Evolutionary conservation across 306 rosid genomes (phyloP).

Genomic region (Acmispon strigosus): DNA sequence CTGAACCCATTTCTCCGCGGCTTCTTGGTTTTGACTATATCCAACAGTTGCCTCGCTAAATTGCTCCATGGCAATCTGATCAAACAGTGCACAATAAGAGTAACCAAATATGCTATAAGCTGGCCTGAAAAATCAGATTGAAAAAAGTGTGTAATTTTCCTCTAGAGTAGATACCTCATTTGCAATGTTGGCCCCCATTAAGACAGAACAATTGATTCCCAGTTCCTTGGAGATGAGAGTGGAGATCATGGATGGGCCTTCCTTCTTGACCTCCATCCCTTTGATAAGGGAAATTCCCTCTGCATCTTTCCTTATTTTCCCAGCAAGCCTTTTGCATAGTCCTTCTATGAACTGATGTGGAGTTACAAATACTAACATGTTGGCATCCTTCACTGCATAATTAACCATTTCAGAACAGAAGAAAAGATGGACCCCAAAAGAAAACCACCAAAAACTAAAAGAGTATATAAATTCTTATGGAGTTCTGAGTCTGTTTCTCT

Average conservation of each 20-base stretch:
- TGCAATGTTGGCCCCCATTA: constrained; percentile 96
- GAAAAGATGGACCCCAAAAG: not conserved
- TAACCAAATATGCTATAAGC: not conserved
- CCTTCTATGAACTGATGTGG: constrained; percentile 96
- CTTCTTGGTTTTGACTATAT: constrained; percentile 23
- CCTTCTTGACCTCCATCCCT: constrained; percentile 97
- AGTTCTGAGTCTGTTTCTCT: too few relatives aligned
- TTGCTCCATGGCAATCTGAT: constrained; percentile 47
- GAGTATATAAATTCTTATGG: not conserved
- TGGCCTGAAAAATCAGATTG: not conserved
- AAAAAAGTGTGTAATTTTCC: not conserved
- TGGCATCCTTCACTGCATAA: constrained; percentile 67
- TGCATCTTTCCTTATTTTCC: constrained; percentile 57
- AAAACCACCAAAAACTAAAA: too few relatives aligned
- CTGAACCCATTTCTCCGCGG: constrained; percentile 35
- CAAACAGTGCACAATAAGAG: not conserved
- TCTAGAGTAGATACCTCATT: constrained; percentile 45
- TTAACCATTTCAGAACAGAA: constrained; percentile 15
- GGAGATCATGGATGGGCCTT: constrained; percentile 95
- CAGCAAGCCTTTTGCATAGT: constrained; percentile 58
- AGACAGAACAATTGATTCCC: constrained; percentile 74
- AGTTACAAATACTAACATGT: constrained; percentile 85
- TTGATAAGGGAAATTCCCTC: constrained; percentile 84
- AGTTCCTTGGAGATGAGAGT: constrained; percentile 59
- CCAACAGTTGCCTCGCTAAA: constrained; percentile 42